phyloP scores from a whole-genome alignment of 768 basidiomycete species.

The Xerocomellus chrysenteron region DNA sequence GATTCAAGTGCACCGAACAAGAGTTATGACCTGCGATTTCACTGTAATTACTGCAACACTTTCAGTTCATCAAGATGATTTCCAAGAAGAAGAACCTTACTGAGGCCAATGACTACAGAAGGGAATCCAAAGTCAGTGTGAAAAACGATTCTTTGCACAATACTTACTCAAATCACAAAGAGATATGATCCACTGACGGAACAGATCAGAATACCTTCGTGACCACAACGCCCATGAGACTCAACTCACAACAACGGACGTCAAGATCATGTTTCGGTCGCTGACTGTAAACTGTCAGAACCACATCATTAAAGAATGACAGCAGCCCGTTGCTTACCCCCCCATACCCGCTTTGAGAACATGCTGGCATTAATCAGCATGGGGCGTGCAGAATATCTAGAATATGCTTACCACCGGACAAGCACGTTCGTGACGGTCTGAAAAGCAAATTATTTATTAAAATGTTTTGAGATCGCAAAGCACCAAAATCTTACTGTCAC shows the following conservation, averaged over 20 bases:
- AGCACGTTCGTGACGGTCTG: conserved; percentile 51
- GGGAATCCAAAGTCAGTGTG: neutral
- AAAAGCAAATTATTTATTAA: neutral
- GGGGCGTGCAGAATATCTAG: neutral
- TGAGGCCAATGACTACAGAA: conserved; percentile 7
- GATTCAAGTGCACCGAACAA: neutral
- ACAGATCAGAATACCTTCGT: conserved; percentile 3
- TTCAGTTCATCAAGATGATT: neutral
- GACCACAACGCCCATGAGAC: neutral
- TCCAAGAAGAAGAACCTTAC: conserved; percentile 1
- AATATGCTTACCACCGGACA: conserved; percentile 38
- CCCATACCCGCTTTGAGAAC: conserved; percentile 52
- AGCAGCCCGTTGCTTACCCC: conserved; percentile 36
- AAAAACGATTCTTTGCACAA: neutral
- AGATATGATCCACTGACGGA: conserved; percentile 38
- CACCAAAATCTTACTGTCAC: conserved; percentile 44
- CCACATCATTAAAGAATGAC: neutral
- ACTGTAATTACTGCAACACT: conserved; percentile 45
- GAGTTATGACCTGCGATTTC: conserved; percentile 43
- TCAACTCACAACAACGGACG: conserved; percentile 46
- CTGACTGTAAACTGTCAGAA: conserved; percentile 39
- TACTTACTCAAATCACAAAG: conserved; percentile 46
- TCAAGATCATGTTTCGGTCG: conserved; percentile 41
- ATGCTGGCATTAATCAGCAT: conserved; percentile 25
- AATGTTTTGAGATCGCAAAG: neutral